Evolutionary conservation across 2,329 filamentous ascomycete species (phyloP), one percentile per base, ranked within the genome.

Genomic region (Alternaria triticimaculans): DNA sequence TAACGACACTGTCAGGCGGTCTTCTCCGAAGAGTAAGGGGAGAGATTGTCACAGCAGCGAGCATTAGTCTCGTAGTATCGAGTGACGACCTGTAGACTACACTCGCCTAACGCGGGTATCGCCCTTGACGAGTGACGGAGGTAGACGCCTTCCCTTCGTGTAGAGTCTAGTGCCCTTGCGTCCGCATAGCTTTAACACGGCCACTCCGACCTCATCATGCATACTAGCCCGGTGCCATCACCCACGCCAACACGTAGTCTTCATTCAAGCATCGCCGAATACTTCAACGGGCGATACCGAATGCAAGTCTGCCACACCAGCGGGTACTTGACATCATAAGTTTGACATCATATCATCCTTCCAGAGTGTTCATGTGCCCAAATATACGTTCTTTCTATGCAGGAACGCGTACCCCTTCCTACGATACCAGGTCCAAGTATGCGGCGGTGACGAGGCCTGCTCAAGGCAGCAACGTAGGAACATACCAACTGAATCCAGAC

Each of bases 351-450:
- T 37, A 18, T 21, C 49, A 15, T 20, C 10, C 14, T 37, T 6
- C 37, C 1, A n/a, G 21, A 53, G 30, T 14, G 26, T 48, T 23
- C 54, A 33, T 23, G 18, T 20, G 12, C 18, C 54, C 43, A 30
- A 33, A 46, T 33, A 53, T 53, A 53, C 20, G 2, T 15, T 18
- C 25, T 48, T 33, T 15, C 30, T 14, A 58, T 58, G 60, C 60
- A 57, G 48, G 43, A 58, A 59, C 60, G 41, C 60, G 48, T 53
- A 62, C 37, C 15, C 54, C 26, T 25, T 21, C n/a, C 21, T 6
- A 30, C 15, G 30, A 41, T 18, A 53, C 14, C 28, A 23, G 21
- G 6, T 6, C 6, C 53, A 41, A 23, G 12, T 30, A 41, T 18
- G 6, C 37, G 37, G n/a, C 15, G 37, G 37, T 41, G 33, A 53